Percentiles rank a stretch among this genome's conserved stretches.
Evolutionary conservation across 768 basidiomycete genomes (phyloP).

Genomic region (Krasilnikovozyma curviuscula): DNA sequence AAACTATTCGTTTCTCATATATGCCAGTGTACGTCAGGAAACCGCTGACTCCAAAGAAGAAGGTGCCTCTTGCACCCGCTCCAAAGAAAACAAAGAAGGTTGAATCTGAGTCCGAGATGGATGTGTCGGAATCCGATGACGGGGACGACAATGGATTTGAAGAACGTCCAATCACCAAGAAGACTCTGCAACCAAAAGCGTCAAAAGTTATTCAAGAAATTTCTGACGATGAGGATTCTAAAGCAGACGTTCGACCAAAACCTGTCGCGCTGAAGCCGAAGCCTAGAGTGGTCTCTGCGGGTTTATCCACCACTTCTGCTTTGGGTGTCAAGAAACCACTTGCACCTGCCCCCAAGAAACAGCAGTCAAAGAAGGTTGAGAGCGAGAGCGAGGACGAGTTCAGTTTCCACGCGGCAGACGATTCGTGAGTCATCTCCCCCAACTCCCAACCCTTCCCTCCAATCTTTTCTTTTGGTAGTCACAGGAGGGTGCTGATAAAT

Average conservation of each 20-base stretch:
- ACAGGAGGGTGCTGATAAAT: conserved; percentile 13
- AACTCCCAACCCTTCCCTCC: background rate
- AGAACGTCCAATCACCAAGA: too few relatives aligned
- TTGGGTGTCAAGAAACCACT: too few relatives aligned
- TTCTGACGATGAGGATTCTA: background rate
- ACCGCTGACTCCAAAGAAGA: background rate
- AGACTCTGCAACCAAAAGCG: too few relatives aligned
- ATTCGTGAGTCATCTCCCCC: background rate
- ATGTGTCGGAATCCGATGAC: background rate
- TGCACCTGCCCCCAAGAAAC: conserved; percentile 11
- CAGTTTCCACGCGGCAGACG: conserved; percentile 22
- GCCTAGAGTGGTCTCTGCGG: too few relatives aligned
- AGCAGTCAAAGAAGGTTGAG: conserved; percentile 30
- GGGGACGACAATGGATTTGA: conserved; percentile 21
- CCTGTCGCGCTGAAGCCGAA: too few relatives aligned
- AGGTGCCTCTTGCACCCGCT: conserved; percentile 1
- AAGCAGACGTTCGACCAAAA: background rate
- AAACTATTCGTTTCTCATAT: too few relatives aligned
- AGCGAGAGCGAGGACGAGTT: conserved; percentile 37
- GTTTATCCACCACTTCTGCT: too few relatives aligned
- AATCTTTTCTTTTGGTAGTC: background rate
- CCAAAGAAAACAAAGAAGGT: background rate
- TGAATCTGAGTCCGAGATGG: background rate
- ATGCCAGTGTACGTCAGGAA: background rate
- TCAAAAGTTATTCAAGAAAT: conserved; percentile 1